Percentiles rank a stretch among this genome's conserved stretches.
These are phyloP conservation scores for Phaeosphaeriaceae sp. DNA, from an alignment of 2,329 filamentous ascomycete species.

Conservation along the genomic window DNA sequence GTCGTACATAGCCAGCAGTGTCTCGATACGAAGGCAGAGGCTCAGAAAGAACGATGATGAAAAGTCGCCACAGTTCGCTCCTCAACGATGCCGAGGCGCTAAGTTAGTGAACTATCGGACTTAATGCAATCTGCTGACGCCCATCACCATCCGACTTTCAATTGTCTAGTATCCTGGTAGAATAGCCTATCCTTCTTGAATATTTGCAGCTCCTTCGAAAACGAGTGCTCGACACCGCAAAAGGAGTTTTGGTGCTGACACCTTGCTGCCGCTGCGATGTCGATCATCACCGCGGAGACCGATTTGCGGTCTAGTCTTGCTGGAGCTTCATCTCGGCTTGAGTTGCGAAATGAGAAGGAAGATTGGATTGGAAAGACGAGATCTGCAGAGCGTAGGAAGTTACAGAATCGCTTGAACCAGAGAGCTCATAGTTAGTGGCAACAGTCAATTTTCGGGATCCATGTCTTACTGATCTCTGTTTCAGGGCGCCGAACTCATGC, in stretches of 20 bases:
- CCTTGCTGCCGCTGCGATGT: too few relatives aligned
- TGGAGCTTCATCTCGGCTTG: slow-evolving; percentile 18
- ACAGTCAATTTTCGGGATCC: background rate
- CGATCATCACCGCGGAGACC: background rate
- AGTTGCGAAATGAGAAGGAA: slow-evolving; percentile 14
- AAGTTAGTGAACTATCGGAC: background rate
- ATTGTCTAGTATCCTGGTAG: background rate
- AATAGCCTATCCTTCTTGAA: background rate
- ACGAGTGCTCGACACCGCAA: too few relatives aligned
- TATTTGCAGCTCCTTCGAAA: too few relatives aligned
- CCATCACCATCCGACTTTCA: background rate
- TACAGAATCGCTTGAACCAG: slow-evolving; percentile 31
- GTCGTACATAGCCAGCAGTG: background rate
- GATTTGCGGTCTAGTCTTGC: slow-evolving; percentile 6
- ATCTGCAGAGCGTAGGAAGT: slow-evolving; percentile 19
- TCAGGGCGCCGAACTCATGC: background rate
- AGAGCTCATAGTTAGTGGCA: slow-evolving; percentile 17
- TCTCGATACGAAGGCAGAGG: background rate
- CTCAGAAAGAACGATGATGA: background rate
- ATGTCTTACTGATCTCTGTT: background rate
- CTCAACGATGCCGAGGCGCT: background rate
- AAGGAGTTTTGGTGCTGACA: too few relatives aligned
- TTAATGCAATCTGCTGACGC: background rate
- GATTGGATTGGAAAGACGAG: slow-evolving; percentile 29
- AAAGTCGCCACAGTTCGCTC: background rate